Evolutionary conservation across 192 early-diverging fungal species (phyloP).

Genomic region (Mortierella antarctica): DNA sequence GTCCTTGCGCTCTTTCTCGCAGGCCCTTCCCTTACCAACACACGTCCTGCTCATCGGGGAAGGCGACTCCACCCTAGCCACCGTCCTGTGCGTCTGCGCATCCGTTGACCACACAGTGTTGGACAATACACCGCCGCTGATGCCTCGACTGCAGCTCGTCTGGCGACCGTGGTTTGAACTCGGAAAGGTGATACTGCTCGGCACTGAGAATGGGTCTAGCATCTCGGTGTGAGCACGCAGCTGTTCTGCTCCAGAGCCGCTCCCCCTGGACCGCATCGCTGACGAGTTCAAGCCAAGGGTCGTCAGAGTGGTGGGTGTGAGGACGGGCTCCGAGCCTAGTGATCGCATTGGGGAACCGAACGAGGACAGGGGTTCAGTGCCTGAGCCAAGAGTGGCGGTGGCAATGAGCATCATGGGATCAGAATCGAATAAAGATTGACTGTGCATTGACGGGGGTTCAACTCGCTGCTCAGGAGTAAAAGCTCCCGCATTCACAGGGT

Average conservation of each 20-base stretch:
- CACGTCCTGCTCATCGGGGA: not conserved
- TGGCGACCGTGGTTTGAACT: constrained; percentile 12
- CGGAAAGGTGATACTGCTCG: constrained; percentile 44
- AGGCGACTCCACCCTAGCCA: constrained; percentile 9
- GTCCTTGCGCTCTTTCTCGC: not conserved
- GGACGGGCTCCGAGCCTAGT: not conserved
- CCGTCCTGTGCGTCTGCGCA: constrained; percentile 15
- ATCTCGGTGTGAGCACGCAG: constrained; percentile 15
- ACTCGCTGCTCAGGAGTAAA: not conserved
- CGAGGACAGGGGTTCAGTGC: too few relatives aligned
- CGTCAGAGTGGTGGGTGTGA: constrained; percentile 27
- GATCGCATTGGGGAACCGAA: not conserved
- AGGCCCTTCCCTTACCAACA: not conserved
- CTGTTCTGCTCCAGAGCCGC: not conserved
- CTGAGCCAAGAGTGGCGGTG: constrained; percentile 10
- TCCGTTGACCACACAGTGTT: constrained; percentile 38
- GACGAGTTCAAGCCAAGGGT: constrained; percentile 17
- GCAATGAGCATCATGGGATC: constrained; percentile 39
- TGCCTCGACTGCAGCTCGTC: not conserved
- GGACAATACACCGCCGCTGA: not conserved
- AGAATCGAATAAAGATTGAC: constrained; percentile 10
- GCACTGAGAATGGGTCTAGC: constrained; percentile 53
- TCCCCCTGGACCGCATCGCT: not conserved
- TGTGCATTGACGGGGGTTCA: not conserved
- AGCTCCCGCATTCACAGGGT: not conserved